phyloP scores from a whole-genome alignment of 2,329 filamentous ascomycete species.

The Colletotrichum shisoi region DNA sequence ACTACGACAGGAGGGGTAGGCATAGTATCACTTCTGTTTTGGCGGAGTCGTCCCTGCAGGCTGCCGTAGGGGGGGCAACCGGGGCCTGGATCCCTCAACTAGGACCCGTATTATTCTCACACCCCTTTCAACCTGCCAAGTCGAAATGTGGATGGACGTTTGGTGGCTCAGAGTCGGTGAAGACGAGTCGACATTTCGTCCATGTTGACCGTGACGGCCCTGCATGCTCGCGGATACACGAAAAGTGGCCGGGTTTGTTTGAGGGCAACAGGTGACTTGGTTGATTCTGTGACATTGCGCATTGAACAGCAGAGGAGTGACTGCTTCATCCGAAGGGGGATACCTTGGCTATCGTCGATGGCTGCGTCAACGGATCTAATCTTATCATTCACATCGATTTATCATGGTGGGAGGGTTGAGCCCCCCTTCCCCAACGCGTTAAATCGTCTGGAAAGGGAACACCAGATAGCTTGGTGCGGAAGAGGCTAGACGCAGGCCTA shows the following conservation, averaged over 20 bases:
- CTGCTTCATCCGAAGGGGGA: background rate
- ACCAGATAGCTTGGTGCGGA: background rate
- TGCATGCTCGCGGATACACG: background rate
- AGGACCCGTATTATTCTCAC: background rate
- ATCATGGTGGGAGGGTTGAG: background rate
- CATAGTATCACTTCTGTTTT: too few relatives aligned
- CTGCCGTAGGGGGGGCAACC: background rate
- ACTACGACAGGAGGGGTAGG: too few relatives aligned
- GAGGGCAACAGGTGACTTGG: background rate
- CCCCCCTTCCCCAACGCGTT: too few relatives aligned
- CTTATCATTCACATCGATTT: constrained; percentile 19
- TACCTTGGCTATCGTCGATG: background rate
- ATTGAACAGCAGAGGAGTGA: background rate
- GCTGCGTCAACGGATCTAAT: constrained; percentile 12
- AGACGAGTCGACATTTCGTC: background rate
- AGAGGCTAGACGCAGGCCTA: too few relatives aligned
- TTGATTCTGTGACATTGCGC: background rate
- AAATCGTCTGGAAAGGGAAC: too few relatives aligned
- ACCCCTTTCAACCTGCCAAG: background rate
- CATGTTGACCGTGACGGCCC: background rate
- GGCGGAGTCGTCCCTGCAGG: too few relatives aligned
- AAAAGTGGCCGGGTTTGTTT: background rate
- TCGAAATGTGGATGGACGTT: background rate
- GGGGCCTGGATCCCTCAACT: constrained; percentile 9
- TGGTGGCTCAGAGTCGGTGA: background rate